Evolutionary conservation across 352 stramenopile genomes (phyloP).

Genomic region (Phytopythium mirpurense): DNA sequence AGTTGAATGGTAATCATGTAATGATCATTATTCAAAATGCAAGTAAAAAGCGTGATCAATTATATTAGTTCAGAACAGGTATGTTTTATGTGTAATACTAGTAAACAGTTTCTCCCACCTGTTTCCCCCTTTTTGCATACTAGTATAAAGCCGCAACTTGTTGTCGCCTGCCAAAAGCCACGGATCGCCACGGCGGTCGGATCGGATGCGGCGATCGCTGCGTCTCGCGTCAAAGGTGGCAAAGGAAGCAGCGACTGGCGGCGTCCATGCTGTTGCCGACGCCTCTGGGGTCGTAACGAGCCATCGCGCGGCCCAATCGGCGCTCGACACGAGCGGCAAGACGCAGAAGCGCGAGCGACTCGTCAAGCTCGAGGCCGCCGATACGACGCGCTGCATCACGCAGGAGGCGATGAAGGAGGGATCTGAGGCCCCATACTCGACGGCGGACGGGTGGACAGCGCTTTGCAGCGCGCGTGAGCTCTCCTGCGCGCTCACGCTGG

Average conservation of each 20-base stretch:
- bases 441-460: slow-evolving; percentile 32
- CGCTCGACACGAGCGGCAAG: not conserved
- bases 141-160: too few species aligned
- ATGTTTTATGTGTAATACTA: too few species aligned
- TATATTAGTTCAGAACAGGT: too few species aligned
- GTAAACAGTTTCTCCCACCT: too few species aligned
- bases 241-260: not conserved
- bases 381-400: not conserved
- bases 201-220: slow-evolving; percentile 6
- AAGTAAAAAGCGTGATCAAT: too few species aligned
- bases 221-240: not conserved
- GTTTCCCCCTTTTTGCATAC: too few species aligned
- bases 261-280: not conserved
- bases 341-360: slow-evolving; percentile 1
- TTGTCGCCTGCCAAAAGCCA: too few species aligned
- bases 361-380: not conserved
- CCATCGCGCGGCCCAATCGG: not conserved
- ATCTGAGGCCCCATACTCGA: too few species aligned
- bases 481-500: slow-evolving; percentile 38
- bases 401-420: not conserved
- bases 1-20: too few species aligned
- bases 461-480: slow-evolving; percentile 38
- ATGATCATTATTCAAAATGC: too few species aligned
- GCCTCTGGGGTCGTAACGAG: not conserved
- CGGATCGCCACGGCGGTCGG: too few species aligned